Percentiles rank a stretch among this genome's conserved stretches.
Evolutionary conservation across 345 rosid genomes (phyloP).

Genomic region (Crucihimalaya himalaica): DNA sequence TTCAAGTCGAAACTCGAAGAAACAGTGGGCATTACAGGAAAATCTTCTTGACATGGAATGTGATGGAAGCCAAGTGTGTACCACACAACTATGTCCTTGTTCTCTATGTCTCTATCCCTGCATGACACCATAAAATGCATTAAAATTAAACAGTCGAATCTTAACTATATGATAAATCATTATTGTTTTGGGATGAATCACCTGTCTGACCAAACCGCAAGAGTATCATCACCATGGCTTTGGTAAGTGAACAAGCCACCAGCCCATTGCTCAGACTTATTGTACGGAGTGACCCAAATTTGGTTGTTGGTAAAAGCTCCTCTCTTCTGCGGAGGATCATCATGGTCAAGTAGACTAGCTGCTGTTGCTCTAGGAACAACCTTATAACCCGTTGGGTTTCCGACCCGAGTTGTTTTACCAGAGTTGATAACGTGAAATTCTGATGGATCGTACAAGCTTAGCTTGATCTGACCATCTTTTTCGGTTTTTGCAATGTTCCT

Average conservation of each 20-base stretch:
- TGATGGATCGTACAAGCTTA: slow-evolving; percentile 64
- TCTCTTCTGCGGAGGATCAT: slow-evolving; percentile 76
- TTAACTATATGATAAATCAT: background rate
- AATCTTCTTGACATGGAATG: slow-evolving; percentile 95
- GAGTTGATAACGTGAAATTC: slow-evolving; percentile 75
- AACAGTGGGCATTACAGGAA: slow-evolving; percentile 93
- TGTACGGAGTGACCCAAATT: slow-evolving; percentile 94
- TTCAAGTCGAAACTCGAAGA: slow-evolving; percentile 90
- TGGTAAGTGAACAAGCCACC: slow-evolving; percentile 87
- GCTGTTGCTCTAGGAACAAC: slow-evolving; percentile 68
- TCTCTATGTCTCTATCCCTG: slow-evolving; percentile 82
- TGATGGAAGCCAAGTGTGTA: slow-evolving; percentile 97
- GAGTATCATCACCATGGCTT: slow-evolving; percentile 89
- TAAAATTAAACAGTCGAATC: background rate
- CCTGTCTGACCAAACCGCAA: slow-evolving; percentile 90
- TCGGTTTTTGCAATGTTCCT: slow-evolving; percentile 59
- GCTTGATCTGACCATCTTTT: slow-evolving; percentile 65
- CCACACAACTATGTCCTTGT: slow-evolving; percentile 89
- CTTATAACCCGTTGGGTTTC: slow-evolving; percentile 75
- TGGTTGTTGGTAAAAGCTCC: slow-evolving; percentile 75
- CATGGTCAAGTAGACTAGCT: slow-evolving; percentile 73
- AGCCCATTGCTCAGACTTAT: slow-evolving; percentile 87
- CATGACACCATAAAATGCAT: background rate
- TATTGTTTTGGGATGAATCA: slow-evolving; percentile 3
- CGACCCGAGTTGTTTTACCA: slow-evolving; percentile 54